Conservation (phyloP, 2,329 filamentous ascomycete genomes). For the Colletotrichum karsti region DNA sequence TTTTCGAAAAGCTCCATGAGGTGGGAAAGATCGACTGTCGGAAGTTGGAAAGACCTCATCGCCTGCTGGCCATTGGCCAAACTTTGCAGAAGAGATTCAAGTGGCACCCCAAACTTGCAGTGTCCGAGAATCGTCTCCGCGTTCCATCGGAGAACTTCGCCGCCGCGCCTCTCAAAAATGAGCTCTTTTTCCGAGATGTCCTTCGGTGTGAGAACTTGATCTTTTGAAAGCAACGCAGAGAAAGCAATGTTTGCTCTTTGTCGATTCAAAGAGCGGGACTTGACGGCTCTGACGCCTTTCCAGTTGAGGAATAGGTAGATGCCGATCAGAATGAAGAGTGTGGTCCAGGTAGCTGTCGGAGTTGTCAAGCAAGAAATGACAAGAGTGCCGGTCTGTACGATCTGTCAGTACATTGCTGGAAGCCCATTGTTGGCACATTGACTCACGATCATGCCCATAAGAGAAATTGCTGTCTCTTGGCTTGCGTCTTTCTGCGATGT, state of each 20-base stretch:
- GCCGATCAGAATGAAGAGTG: background rate
- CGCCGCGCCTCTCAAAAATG: conserved; percentile 17
- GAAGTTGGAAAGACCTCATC: conserved; percentile 4
- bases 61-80: background rate
- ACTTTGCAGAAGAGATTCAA: background rate
- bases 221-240: conserved; percentile 4
- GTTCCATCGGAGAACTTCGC: conserved; percentile 19
- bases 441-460: conserved; percentile 25
- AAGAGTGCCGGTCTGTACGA: background rate
- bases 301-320: conserved; percentile 20
- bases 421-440: rapidly evolving
- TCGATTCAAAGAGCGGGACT: conserved; percentile 15
- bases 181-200: conserved; percentile 1
- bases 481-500: conserved; percentile 13
- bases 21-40: background rate
- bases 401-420: background rate
- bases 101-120: conserved; percentile 16
- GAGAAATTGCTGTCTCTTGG: conserved; percentile 23
- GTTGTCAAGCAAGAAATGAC: conserved; percentile 9
- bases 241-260: conserved; percentile 22
- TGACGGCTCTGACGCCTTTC: conserved; percentile 22
- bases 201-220: conserved; percentile 1
- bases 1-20: conserved; percentile 3
- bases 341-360: background rate
- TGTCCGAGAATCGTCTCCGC: background rate